Evolutionary conservation across 2,329 filamentous ascomycete genomes (phyloP).

Genomic region (Colletotrichum viniferum): DNA sequence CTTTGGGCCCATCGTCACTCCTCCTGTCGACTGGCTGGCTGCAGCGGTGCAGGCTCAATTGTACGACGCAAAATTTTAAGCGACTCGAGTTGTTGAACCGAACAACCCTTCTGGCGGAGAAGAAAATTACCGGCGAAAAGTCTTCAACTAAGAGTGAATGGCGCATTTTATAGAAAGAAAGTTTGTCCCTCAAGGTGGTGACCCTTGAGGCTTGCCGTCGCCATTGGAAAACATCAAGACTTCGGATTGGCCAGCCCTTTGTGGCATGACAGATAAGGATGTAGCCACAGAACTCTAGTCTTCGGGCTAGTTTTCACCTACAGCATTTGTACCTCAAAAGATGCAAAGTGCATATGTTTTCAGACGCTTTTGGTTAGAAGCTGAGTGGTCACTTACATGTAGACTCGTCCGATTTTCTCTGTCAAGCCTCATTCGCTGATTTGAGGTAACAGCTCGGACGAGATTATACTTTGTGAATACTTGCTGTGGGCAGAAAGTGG

Average conservation of each 20-base stretch:
- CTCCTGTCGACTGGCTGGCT: neutral
- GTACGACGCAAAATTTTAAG: accelerated
- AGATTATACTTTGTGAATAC: accelerated
- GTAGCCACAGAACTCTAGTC: neutral
- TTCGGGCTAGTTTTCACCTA: neutral
- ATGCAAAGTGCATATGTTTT: neutral
- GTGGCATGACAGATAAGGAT: neutral
- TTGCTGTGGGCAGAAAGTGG: neutral
- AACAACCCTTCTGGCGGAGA: neutral
- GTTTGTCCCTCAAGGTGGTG: neutral
- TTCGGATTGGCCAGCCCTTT: neutral
- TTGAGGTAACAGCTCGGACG: neutral
- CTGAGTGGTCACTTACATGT: neutral
- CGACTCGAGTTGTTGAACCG: neutral
- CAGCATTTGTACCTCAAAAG: neutral
- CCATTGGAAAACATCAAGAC: neutral
- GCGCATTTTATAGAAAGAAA: neutral
- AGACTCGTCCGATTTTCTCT: neutral
- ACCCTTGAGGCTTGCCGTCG: neutral
- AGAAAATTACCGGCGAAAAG: neutral
- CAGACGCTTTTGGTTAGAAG: neutral
- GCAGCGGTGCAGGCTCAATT: neutral
- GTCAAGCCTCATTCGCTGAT: neutral
- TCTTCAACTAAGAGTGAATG: accelerated
- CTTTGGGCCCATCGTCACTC: neutral